A percentile compares a stretch with the other conserved stretches of the same genome.
These are phyloP conservation scores for Trifolium subterraneum DNA, from an alignment of 306 rosid genomes.

Conservation along the genomic window DNA sequence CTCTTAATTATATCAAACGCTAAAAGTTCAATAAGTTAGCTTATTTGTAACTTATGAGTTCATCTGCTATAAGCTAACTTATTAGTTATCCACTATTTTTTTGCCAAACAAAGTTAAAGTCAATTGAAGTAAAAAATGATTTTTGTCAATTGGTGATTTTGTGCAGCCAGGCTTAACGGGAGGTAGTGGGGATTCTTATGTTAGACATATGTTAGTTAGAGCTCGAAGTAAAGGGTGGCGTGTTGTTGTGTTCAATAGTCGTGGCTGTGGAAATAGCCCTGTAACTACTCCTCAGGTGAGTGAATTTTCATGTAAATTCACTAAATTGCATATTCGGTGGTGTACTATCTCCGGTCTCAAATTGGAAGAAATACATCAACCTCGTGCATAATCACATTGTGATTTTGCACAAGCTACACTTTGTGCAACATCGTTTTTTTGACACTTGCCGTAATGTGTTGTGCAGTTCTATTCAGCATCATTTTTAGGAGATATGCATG, in stretches of 20 bases:
- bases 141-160: too few relatives aligned
- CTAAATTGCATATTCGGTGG: not conserved
- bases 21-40: too few relatives aligned
- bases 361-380: too few relatives aligned
- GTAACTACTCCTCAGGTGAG: slow-evolving; percentile 88
- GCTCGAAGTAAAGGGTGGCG: slow-evolving; percentile 83
- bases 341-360: too few relatives aligned
- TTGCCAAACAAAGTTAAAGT: too few relatives aligned
- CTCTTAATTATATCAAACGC: too few relatives aligned
- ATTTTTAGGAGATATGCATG: slow-evolving; percentile 79
- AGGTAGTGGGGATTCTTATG: slow-evolving; percentile 84
- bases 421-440: not conserved
- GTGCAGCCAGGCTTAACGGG: slow-evolving; percentile 91
- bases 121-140: too few relatives aligned
- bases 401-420: too few relatives aligned
- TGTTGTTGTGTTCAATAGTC: slow-evolving; percentile 86
- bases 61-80: too few relatives aligned
- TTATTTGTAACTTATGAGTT: too few relatives aligned
- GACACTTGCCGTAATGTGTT: not conserved
- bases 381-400: not conserved
- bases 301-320: not conserved
- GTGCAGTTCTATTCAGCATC: slow-evolving; percentile 98
- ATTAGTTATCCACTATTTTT: too few relatives aligned
- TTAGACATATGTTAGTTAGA: slow-evolving; percentile 78
- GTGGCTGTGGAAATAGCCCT: slow-evolving; percentile 93